Conservation (phyloP, 2,329 filamentous ascomycete genomes). For the Phialophora tarda region DNA sequence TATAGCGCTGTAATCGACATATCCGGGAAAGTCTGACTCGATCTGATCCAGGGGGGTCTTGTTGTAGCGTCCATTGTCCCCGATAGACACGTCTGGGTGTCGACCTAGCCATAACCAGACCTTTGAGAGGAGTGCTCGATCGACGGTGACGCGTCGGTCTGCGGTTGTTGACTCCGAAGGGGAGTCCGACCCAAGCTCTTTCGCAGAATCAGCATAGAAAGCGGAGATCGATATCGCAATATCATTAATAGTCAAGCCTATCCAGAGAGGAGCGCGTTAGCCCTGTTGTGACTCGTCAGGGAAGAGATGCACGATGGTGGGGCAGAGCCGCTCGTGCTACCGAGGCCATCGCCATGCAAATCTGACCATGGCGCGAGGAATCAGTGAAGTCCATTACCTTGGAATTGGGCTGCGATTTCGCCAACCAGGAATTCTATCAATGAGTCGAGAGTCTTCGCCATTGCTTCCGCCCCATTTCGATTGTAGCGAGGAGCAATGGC, state of each 20-base stretch:
- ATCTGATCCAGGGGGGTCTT: conserved; percentile 49
- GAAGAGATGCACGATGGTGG: conserved; percentile 28
- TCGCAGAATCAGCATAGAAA: conserved; percentile 44
- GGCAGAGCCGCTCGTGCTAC: neutral
- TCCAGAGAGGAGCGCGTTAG: neutral
- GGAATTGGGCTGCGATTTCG: conserved; percentile 63
- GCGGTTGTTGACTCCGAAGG: neutral
- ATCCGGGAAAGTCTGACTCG: conserved; percentile 41
- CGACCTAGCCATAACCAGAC: conserved; percentile 64
- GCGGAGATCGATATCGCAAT: conserved; percentile 45
- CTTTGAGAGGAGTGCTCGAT: conserved; percentile 58
- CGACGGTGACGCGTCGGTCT: conserved; percentile 44
- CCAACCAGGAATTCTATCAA: conserved; percentile 64
- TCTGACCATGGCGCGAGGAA: neutral
- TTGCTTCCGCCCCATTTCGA: conserved; percentile 40
- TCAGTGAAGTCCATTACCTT: conserved; percentile 59
- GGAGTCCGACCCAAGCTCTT: conserved; percentile 27
- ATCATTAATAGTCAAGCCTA: conserved; percentile 38
- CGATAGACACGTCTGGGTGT: conserved; percentile 62
- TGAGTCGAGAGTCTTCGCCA: conserved; percentile 60
- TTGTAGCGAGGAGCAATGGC: neutral
- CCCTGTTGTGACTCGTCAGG: conserved; percentile 33
- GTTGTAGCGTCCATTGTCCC: conserved; percentile 50
- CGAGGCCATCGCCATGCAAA: conserved; percentile 24
- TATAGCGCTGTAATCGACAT: conserved; percentile 16